Conservation (phyloP, 2,329 filamentous ascomycete species). For the Emmonsia crescens region DNA sequence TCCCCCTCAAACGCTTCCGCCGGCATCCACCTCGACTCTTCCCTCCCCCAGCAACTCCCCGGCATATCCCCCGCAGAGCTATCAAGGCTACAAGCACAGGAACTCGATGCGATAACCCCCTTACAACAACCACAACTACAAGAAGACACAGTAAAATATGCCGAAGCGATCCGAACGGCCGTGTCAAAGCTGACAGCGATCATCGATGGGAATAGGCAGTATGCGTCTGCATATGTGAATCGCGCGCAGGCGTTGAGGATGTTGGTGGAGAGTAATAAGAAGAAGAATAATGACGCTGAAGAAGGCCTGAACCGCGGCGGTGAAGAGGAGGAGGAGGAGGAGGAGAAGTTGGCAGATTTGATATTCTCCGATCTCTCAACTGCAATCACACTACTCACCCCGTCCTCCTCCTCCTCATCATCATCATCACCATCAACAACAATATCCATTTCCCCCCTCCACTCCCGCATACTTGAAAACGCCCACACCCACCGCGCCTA, state of each 20-base stretch:
- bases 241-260: conserved; percentile 41
- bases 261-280: conserved; percentile 18
- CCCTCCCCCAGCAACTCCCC: conserved; percentile 30
- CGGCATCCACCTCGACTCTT: conserved; percentile 18
- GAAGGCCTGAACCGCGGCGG: not conserved
- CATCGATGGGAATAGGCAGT: conserved; percentile 35
- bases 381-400: conserved; percentile 38
- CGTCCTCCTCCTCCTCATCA: conserved; percentile 17
- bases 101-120: conserved; percentile 30
- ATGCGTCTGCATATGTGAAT: conserved; percentile 46
- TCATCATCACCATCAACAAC: not conserved
- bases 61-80: conserved; percentile 28
- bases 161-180: conserved; percentile 17
- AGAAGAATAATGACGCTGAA: not conserved
- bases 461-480: conserved; percentile 42
- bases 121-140: conserved; percentile 18
- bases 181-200: conserved; percentile 33
- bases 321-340: not conserved
- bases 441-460: conserved; percentile 27
- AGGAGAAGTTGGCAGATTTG: not conserved
- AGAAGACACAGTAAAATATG: conserved; percentile 1
- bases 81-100: conserved; percentile 28
- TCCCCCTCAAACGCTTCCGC: conserved; percentile 19
- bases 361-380: conserved; percentile 29
- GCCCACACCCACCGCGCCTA: conserved; percentile 46